A percentile compares a stretch with the other conserved stretches of the same genome.
Conservation (phyloP, 768 basidiomycete species). For the Russula emetica region DNA sequence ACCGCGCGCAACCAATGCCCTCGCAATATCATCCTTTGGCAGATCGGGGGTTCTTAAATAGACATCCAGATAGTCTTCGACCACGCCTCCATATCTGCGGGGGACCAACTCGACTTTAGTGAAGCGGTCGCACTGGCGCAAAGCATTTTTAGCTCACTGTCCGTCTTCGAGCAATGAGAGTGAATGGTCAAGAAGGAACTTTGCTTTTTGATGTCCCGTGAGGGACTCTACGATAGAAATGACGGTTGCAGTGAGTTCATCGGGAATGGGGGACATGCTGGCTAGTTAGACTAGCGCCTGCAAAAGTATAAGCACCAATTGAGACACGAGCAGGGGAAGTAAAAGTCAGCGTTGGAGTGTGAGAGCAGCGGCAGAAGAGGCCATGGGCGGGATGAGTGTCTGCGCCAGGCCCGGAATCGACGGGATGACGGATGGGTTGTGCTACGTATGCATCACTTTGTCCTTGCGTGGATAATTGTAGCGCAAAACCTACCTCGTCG, state of each 20-base stretch:
- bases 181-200: constrained; percentile 36
- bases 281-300: not conserved
- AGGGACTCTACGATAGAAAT: constrained; percentile 36
- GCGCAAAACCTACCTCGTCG: too few species aligned
- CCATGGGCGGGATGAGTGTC: not conserved
- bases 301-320: not conserved
- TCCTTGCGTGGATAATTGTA: too few species aligned
- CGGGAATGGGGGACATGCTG: constrained; percentile 23
- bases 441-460: too few species aligned
- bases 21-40: constrained; percentile 46
- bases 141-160: constrained; percentile 30
- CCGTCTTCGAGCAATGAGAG: constrained; percentile 37
- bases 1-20: constrained; percentile 54
- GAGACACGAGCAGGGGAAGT: not conserved
- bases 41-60: constrained; percentile 60
- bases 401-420: not conserved
- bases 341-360: not conserved
- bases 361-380: not conserved
- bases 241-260: constrained; percentile 38
- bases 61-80: constrained; percentile 63
- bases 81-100: constrained; percentile 55
- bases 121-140: not conserved
- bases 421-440: not conserved
- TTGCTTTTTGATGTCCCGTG: constrained; percentile 33
- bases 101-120: not conserved